Evolutionary conservation across 495 filamentous ascomycete genomes (phyloP), one percentile per base, ranked within the genome.

Genomic region (Xylaria castorea): DNA sequence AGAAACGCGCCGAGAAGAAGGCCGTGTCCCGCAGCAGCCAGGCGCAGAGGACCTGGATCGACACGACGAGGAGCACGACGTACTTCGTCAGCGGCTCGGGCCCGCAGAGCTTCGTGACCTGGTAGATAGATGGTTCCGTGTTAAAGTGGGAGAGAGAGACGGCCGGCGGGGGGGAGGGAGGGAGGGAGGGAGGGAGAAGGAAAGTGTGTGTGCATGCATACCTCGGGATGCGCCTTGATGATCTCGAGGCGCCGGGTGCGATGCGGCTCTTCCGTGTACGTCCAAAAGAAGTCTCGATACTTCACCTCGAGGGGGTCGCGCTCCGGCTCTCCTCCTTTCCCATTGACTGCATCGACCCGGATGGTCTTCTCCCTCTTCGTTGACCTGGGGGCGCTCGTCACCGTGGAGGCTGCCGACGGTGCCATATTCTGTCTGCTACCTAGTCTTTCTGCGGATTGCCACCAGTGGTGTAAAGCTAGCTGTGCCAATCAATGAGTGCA

Each of bases 141-240:
- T 66, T n/a, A n/a, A 72, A 64, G 55, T n/a, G 14, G 42, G 27
- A 57, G 53, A 48, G 27, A 57, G 53, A 61, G 27, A 36, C 32
- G 42, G 22, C 22, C 0, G 27, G 12, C 30, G 46, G 8, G 34
- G 14, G 5, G 11, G 5, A 0, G 3, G 32, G 22, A 0, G 8
- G 20, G 1, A 32, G 25, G n/a, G 38, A 5, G 34, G 16, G 27
- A 27, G 27, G 18, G 34, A 22, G 50, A 22, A 36, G 30, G 32
- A 30, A 27, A 20, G 57, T 51, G 51, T 50, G 51, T n/a, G n/a
- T n/a, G n/a, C n/a, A n/a, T n/a, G n/a, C 30, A 34, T 87, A 97
- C 96, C 89, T 98, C 94, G 61, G 97, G 97, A 81, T 99, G 95
- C 32, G 97, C 97, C 85, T 97, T 98, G 84, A 99, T 98, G 76